Base-by-base conservation (phyloP, 2,329 filamentous ascomycete species). In the Apiospora arundinis region DNA sequence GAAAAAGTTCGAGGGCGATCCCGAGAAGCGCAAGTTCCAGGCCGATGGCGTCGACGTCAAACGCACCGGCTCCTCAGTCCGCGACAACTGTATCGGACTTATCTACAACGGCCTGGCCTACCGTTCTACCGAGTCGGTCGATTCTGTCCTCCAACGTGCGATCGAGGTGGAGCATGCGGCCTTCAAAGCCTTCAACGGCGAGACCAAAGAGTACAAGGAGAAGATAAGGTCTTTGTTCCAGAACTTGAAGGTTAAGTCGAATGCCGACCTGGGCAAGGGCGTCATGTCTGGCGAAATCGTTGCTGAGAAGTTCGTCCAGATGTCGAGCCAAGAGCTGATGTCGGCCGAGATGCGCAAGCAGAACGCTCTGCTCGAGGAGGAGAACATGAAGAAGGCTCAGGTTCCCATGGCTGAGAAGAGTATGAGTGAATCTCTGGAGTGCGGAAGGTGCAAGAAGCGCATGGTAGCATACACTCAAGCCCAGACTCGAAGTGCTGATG, bases 321-420 rank as follows among this genome's bases (percentile, higher is more conserved):
- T 99, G 96, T 89, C 91, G 11, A 91, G 93, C 77, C 93, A 97
- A 70, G 95, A 98, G 81, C 90, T 99, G 80, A 97, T 97, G 85
- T 96, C 93, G 67, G 92, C 91, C 68, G 91, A 96, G 82, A 92
- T 93, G 82, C 90, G 91, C 73, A 90, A 90, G 77, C 89, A 92
- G 79, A 95, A 98, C 76, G 85, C 89, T 76, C 90, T 91, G 81
- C 88, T 97, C 68, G 88, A 95, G 80, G 91, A 93, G 83, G 94
- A 98, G 83, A 99, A 99, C 83, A 95, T 98, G 93, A 95, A 95
- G 85, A 94, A 95, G 83, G 94, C 96, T 1, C 97, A 98, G 91
- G 95, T 97, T 14, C 93, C 95, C 71, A 93, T 95, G 87, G 93
- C 91, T 23, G 92, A 97, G 83, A 96, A 95, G 88, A 95, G 92